Evolutionary conservation across 371 early-diverging fungal species (phyloP).

Genomic region (Mortierella sp.): DNA sequence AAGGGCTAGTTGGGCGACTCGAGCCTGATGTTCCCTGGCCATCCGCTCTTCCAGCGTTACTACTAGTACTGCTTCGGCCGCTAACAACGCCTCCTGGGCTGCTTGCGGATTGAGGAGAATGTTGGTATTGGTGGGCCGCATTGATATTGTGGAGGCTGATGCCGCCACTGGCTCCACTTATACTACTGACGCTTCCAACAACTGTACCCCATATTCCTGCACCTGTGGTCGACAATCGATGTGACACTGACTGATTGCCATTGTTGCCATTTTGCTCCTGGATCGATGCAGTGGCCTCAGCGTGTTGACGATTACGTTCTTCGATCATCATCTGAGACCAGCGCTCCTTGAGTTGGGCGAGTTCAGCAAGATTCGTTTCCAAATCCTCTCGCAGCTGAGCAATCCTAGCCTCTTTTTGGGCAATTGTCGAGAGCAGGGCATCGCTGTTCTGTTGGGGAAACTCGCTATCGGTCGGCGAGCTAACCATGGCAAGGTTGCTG

Average conservation of each 20-base stretch:
- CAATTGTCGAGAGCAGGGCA: conserved; percentile 44
- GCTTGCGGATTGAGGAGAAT: conserved; percentile 8
- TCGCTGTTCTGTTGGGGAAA: conserved; percentile 43
- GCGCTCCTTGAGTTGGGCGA: conserved; percentile 52
- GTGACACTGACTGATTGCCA: conserved; percentile 36
- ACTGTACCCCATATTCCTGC: conserved; percentile 52
- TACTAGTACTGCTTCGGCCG: conserved; percentile 43
- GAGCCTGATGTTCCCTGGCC: conserved; percentile 11
- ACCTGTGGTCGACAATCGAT: conserved; percentile 48
- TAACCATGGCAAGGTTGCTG: conserved; percentile 55
- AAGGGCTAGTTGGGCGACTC: conserved; percentile 46
- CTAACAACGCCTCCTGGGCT: conserved; percentile 22
- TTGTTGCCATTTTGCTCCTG: conserved; percentile 35
- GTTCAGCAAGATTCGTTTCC: conserved; percentile 40
- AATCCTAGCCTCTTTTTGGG: conserved; percentile 55
- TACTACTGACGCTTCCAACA: conserved; percentile 51
- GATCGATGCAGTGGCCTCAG: conserved; percentile 49
- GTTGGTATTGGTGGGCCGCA: conserved; percentile 20
- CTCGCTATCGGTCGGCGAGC: conserved; percentile 48
- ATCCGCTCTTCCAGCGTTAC: conserved; percentile 10
- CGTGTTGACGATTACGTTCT: conserved; percentile 45
- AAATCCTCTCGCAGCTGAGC: conserved; percentile 51
- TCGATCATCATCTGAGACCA: conserved; percentile 57
- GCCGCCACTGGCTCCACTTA: conserved; percentile 55
- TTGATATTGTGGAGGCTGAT: conserved; percentile 45